These are phyloP conservation scores for Mrakia frigida DNA, from an alignment of 768 basidiomycete genomes.

Conservation along the genomic window DNA sequence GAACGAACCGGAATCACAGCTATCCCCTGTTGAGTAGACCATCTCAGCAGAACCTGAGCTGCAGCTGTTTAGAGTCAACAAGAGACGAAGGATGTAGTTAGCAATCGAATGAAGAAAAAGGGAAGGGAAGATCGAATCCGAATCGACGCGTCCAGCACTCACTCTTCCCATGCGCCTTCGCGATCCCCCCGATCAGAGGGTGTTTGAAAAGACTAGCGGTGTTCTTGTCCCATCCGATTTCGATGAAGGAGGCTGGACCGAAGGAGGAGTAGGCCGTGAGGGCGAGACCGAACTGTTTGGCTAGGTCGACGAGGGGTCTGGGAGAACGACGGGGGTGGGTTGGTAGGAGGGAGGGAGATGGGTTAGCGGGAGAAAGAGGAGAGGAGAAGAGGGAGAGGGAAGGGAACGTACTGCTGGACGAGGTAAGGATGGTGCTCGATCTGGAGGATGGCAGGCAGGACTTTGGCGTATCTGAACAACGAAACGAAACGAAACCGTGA, in stretches of 20 bases:
- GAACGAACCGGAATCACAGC: conserved; percentile 57
- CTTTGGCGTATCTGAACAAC: conserved; percentile 58
- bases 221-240: conserved; percentile 59
- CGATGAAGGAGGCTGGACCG: conserved; percentile 63
- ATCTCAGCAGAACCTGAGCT: conserved; percentile 70
- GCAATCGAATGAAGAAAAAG: too few species aligned
- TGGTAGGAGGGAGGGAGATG: too few species aligned
- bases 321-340: too few species aligned
- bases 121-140: too few species aligned
- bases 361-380: too few species aligned
- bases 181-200: conserved; percentile 31
- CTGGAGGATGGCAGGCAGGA: conserved; percentile 72
- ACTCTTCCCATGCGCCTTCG: conserved; percentile 36
- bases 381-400: too few species aligned
- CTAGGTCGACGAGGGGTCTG: conserved; percentile 60
- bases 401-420: conserved; percentile 37
- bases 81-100: too few species aligned
- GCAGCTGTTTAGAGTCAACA: conserved; percentile 27
- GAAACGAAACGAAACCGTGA: too few species aligned
- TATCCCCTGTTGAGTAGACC: conserved; percentile 69
- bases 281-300: conserved; percentile 63
- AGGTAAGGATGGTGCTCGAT: conserved; percentile 42
- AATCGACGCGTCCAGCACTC: too few species aligned
- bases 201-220: conserved; percentile 34
- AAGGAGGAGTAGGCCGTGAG: conserved; percentile 77